Evolutionary conservation across 2,329 filamentous ascomycete genomes (phyloP).

Genomic region (Niveomyces coronatus): DNA sequence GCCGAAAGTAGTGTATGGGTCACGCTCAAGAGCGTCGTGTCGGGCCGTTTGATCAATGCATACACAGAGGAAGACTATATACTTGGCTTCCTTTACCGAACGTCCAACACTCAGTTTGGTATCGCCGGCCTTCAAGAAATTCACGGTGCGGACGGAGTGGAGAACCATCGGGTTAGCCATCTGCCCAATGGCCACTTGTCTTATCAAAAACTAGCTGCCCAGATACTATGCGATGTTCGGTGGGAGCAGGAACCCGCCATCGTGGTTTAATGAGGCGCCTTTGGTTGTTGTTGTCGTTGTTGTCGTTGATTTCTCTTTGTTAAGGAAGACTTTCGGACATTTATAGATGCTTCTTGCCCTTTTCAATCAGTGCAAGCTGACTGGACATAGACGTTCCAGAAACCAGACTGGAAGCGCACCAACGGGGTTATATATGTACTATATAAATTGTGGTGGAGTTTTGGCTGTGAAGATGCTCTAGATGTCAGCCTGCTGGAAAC

Average conservation of each 20-base stretch:
- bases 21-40: slow-evolving; percentile 65
- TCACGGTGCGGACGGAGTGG: slow-evolving; percentile 51
- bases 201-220: slow-evolving; percentile 58
- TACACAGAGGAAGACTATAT: slow-evolving; percentile 83
- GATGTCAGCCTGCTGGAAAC: too few relatives aligned
- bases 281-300: not conserved
- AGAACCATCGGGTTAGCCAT: slow-evolving; percentile 58
- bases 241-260: slow-evolving; percentile 53
- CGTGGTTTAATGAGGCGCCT: not conserved
- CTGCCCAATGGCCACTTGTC: slow-evolving; percentile 58
- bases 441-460: too few relatives aligned
- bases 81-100: slow-evolving; percentile 78
- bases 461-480: too few relatives aligned
- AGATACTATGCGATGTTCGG: slow-evolving; percentile 54
- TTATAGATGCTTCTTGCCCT: too few relatives aligned
- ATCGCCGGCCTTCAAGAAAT: slow-evolving; percentile 75
- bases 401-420: too few relatives aligned
- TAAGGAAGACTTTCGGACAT: not conserved
- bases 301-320: not conserved
- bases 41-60: slow-evolving; percentile 80
- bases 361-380: too few relatives aligned
- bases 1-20: slow-evolving; percentile 65
- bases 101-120: slow-evolving; percentile 69
- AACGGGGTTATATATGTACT: too few relatives aligned
- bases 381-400: too few relatives aligned